Percentiles rank a stretch among this genome's conserved stretches.
phyloP scores from a whole-genome alignment of 1,139 yeast genomes.

The Suhomyces terraborum region DNA sequence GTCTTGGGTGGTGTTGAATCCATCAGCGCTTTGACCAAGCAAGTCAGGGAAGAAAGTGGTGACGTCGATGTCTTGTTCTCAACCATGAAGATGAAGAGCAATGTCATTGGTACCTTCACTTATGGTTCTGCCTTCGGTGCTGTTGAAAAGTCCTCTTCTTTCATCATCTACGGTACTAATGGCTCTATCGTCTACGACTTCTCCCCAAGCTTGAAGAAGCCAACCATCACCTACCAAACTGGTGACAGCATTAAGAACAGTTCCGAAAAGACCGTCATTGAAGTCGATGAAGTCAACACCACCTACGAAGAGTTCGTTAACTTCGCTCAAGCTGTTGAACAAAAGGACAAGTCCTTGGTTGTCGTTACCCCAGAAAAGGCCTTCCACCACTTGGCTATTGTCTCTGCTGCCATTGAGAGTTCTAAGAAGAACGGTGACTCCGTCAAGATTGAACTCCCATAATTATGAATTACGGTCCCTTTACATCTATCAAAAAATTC shows the following conservation, averaged over 20 bases:
- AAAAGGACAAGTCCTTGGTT: constrained; percentile 62
- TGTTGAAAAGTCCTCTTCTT: constrained; percentile 63
- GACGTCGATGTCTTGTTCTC: constrained; percentile 78
- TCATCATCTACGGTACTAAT: constrained; percentile 72
- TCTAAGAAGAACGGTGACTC: constrained; percentile 59
- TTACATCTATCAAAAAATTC: background rate
- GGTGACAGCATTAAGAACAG: constrained; percentile 44
- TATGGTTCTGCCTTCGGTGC: constrained; percentile 93
- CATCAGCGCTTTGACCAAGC: constrained; percentile 73
- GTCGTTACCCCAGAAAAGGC: constrained; percentile 69
- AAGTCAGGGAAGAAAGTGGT: constrained; percentile 74
- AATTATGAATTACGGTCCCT: background rate
- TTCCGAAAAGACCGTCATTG: constrained; percentile 49
- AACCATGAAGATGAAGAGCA: constrained; percentile 59
- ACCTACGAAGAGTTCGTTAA: constrained; percentile 66
- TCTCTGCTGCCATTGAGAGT: constrained; percentile 81
- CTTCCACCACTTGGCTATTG: constrained; percentile 88
- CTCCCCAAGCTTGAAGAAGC: constrained; percentile 51
- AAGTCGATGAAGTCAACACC: constrained; percentile 56
- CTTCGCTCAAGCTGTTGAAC: constrained; percentile 67
- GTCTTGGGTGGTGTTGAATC: constrained; percentile 74
- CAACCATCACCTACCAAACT: constrained; percentile 51
- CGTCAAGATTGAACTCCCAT: constrained; percentile 48
- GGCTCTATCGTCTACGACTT: constrained; percentile 73
- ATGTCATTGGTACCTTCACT: constrained; percentile 82